phyloP scores from a whole-genome alignment of 495 filamentous ascomycete genomes.

The Sporormia fimetaria region DNA sequence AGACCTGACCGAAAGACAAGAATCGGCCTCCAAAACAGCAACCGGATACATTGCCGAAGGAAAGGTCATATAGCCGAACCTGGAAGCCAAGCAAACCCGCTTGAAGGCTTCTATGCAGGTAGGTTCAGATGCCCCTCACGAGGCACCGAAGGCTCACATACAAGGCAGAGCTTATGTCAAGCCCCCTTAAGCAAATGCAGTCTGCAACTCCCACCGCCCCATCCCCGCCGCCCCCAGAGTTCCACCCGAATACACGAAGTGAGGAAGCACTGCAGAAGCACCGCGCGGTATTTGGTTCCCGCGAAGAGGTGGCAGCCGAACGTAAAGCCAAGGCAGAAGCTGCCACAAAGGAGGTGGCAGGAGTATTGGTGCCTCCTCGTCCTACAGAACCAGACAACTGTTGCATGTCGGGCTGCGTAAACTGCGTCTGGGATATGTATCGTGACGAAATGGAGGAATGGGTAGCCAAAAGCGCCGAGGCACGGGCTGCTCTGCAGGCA shows the following conservation, averaged over 20 bases:
- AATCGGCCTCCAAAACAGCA: slow-evolving; percentile 20
- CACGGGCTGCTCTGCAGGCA: slow-evolving; percentile 36
- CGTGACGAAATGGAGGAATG: slow-evolving; percentile 86
- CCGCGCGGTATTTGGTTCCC: slow-evolving; percentile 65
- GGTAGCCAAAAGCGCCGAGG: slow-evolving; percentile 50
- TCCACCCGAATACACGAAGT: slow-evolving; percentile 27
- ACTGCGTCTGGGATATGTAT: slow-evolving; percentile 92
- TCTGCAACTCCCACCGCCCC: slow-evolving; percentile 32
- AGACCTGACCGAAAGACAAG: not conserved
- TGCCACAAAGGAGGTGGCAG: slow-evolving; percentile 54
- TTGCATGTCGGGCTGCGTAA: slow-evolving; percentile 97
- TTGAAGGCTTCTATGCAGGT: slow-evolving; percentile 26
- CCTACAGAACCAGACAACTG: slow-evolving; percentile 94
- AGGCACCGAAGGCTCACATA: not conserved
- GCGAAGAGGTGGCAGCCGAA: slow-evolving; percentile 58
- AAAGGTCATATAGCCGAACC: slow-evolving; percentile 20
- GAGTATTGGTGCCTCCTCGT: slow-evolving; percentile 67
- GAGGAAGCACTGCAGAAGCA: slow-evolving; percentile 37
- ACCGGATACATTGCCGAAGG: slow-evolving; percentile 21
- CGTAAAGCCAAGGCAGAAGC: slow-evolving; percentile 49
- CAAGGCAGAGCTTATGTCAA: slow-evolving; percentile 34
- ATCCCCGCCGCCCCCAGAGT: slow-evolving; percentile 30
- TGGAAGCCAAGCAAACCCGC: slow-evolving; percentile 24
- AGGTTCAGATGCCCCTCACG: not conserved
- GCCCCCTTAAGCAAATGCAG: slow-evolving; percentile 33